These are phyloP conservation scores for Triticum urartu DNA, from an alignment of 176 grass and related monocot species.

Conservation along the genomic window DNA sequence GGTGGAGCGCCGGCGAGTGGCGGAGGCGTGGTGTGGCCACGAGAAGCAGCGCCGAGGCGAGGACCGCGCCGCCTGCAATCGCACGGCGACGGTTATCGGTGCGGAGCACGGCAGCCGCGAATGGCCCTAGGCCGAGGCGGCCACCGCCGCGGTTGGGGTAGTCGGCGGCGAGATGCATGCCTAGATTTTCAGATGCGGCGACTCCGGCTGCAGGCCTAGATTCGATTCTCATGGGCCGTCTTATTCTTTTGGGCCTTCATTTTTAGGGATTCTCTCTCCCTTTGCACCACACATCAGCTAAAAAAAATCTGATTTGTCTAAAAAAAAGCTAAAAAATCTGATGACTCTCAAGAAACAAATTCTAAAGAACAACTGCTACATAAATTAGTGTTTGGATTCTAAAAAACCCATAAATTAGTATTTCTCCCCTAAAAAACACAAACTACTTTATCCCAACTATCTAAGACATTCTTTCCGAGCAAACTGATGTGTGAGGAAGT, in stretches of 20 bases:
- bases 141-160: slow-evolving; percentile 32
- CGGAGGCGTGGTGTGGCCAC: slow-evolving; percentile 75
- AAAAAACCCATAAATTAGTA: too few relatives aligned
- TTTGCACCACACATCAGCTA: neutral
- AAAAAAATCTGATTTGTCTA: too few relatives aligned
- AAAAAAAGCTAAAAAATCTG: too few relatives aligned
- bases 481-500: too few relatives aligned
- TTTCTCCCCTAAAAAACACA: too few relatives aligned
- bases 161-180: slow-evolving; percentile 51
- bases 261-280: neutral
- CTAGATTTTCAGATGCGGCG: neutral
- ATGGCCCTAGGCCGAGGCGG: slow-evolving; percentile 26
- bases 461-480: too few relatives aligned
- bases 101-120: slow-evolving; percentile 12
- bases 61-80: slow-evolving; percentile 47
- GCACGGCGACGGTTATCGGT: slow-evolving; percentile 40
- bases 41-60: slow-evolving; percentile 61
- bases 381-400: too few relatives aligned
- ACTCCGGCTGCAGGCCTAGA: neutral
- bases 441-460: too few relatives aligned
- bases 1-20: slow-evolving; percentile 79
- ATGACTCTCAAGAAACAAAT: too few relatives aligned
- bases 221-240: slow-evolving; percentile 16
- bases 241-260: neutral
- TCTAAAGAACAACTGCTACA: too few relatives aligned